Base-by-base conservation (phyloP, 306 rosid genomes). In the Vicia sativa region DNA sequence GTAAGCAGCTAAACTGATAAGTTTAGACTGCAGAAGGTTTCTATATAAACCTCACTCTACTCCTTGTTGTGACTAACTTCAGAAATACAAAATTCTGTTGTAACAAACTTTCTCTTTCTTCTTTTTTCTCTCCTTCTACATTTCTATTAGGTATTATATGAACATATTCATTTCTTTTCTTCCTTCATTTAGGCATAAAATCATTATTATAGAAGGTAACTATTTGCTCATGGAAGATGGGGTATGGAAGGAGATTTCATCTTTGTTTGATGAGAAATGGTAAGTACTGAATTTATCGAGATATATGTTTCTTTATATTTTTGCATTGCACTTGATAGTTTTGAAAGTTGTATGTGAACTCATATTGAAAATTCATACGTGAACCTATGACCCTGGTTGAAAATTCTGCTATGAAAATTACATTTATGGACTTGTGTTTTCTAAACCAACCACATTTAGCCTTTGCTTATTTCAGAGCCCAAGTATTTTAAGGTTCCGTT, bases 131-230 rank as follows among this genome's bases (percentile, higher is more conserved):
- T 1, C 23, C n/a, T n/a, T n/a, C n/a, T n/a, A n/a, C n/a, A n/a
- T 21, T 21, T 21, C 23, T 21, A 21, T 21, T 21, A n/a, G n/a
- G n/a, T n/a, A n/a, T n/a, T n/a, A n/a, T 13, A 19, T 64, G 46
- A 34, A 66, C 23, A 37, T 25, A 35, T 59, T 74, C 61, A 52
- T 65, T 25, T 53, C 13, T 34, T 74, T 75, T 54, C 57, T 26
- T 80, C 61, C 39, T 26, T 67, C 26, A 66, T 83, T 66, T 85
- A 88, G 96, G 84, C 89, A 88, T 68, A 88, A 88, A 78, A 79
- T 91, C 60, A 82, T 91, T 43, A 80, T 91, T 44, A 87, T 91
- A 62, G 96, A 91, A 91, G 97, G 96, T 71, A 87, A 88, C 77
- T 88, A 91, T 79, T 31, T 91, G 63, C 76, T 88, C 43, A 69